A percentile compares a stretch with the other conserved stretches of the same genome.
Conservation (phyloP, 129 eudicot species). For the Gnaphalium uliginosum region DNA sequence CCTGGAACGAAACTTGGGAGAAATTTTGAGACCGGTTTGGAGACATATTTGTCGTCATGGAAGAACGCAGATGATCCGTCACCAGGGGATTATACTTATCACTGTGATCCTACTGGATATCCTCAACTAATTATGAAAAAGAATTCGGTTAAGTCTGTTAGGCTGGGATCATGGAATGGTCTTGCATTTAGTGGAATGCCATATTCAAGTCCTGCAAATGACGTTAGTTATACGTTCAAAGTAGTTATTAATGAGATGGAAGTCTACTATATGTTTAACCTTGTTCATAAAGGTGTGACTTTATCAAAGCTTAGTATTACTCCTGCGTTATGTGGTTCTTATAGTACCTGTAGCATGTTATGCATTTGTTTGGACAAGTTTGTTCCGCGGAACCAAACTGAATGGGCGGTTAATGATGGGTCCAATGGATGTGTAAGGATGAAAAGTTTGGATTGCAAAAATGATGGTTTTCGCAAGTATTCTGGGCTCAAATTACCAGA, state of each 20-base stretch:
- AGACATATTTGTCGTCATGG: constrained; percentile 18
- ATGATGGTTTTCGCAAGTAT: constrained; percentile 29
- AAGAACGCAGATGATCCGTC: constrained; percentile 17
- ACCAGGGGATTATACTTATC: constrained; percentile 20
- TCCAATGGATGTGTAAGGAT: not conserved
- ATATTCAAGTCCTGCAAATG: not conserved
- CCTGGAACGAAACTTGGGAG: constrained; percentile 30
- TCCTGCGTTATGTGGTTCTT: constrained; percentile 1
- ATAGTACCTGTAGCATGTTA: constrained; percentile 3
- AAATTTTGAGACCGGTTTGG: constrained; percentile 6
- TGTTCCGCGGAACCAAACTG: not conserved
- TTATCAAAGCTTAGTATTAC: not conserved
- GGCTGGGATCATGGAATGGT: constrained; percentile 21
- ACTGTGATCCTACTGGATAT: constrained; percentile 18
- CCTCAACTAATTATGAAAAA: constrained; percentile 29
- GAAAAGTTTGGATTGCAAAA: constrained; percentile 11
- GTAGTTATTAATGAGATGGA: not conserved
- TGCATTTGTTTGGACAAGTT: constrained; percentile 11
- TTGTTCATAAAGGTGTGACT: not conserved
- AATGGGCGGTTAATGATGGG: constrained; percentile 7
- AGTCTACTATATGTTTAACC: not conserved
- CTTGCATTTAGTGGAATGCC: constrained; percentile 19
- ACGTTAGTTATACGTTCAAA: not conserved
- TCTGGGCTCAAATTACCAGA: constrained; percentile 36
- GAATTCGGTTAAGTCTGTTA: not conserved